Base-by-base conservation (phyloP, 2,329 filamentous ascomycete species). In the Ilyonectria mors-panacis region DNA sequence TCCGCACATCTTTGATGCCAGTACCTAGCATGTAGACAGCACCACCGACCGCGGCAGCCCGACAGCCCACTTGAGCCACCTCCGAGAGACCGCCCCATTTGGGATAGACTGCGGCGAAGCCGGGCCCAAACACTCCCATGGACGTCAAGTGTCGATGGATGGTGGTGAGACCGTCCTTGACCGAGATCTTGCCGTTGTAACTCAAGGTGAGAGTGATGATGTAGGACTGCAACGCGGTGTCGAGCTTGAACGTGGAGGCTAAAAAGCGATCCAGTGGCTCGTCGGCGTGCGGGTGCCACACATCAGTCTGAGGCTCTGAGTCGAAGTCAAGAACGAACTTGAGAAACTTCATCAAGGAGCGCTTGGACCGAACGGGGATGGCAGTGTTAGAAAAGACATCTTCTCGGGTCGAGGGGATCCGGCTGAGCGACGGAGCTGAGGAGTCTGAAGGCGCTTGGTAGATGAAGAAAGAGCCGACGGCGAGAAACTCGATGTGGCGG, bases 71-170 rank as follows among this genome's bases (percentile, higher is more conserved):
- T 83, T 99, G 95, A 33, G 93, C 90, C 66, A 98, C 90, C 81
- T 99, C 95, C 35, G 94, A 92, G 53, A 93, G 86, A 30, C 95
- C 94, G 53, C 95, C 95, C 92, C 94, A 99, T 85, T 97, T 98
- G 23, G 95, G 92, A 72, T 97, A 89, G 13, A 99, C 90, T 53
- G 94, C 93, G 58, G 93, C 93, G 78, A 98, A 98, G 10, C 95
- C 94, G 54, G 93, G 88, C 0, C 95, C 95, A 74, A 98, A 95
- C 5, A 93, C 84, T 8, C 95, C 95, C 81, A 97, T 95, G 0
- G 95, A 98, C 15, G 89, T 88, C 57, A 98, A 83, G 80, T 99
- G 95, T 50, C 91, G 89, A 72, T 92, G 87, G 63, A 98, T 93
- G 28, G 89, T 87, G 2, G 89, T 87, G 26, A 98, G 81, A 0